phyloP scores from a whole-genome alignment of 108 stramenopile genomes.

The Pseudonitzschia multiseries region DNA sequence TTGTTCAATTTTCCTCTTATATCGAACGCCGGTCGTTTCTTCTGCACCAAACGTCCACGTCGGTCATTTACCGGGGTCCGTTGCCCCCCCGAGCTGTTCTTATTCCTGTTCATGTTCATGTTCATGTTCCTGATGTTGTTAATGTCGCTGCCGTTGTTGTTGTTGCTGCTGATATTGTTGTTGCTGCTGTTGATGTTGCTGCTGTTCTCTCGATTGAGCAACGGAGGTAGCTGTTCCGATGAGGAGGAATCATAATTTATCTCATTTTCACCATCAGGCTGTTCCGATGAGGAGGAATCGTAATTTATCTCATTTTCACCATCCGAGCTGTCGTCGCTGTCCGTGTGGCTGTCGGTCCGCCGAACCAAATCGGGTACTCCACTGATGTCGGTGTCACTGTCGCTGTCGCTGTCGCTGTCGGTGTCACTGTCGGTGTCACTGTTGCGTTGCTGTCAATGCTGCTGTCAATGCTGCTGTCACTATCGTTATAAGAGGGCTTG shows the following conservation, averaged over 20 bases:
- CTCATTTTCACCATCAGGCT: no score
- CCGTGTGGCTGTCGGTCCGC: neutral
- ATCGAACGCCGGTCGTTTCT: neutral
- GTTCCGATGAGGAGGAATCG: no score
- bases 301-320: no score
- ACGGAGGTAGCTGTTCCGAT: no score
- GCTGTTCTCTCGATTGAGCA: neutral
- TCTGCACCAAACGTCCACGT: neutral
- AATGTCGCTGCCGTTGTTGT: neutral
- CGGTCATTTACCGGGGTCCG: neutral
- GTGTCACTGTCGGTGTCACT: no score
- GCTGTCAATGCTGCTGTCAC: no score
- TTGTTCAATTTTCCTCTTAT: neutral
- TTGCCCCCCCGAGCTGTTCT: neutral
- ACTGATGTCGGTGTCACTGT: neutral
- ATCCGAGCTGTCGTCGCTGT: slow-evolving; percentile 5
- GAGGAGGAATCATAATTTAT: no score
- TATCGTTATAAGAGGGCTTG: no score
- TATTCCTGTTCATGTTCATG: slow-evolving; percentile 1
- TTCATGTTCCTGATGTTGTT: neutral
- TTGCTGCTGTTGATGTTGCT: neutral
- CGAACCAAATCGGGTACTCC: neutral
- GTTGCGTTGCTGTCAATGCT: no score
- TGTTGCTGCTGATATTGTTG: neutral
- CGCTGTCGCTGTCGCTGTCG: neutral